Base-by-base conservation (phyloP, 2,329 filamentous ascomycete genomes). In the Xylariomycetidae sp. region DNA sequence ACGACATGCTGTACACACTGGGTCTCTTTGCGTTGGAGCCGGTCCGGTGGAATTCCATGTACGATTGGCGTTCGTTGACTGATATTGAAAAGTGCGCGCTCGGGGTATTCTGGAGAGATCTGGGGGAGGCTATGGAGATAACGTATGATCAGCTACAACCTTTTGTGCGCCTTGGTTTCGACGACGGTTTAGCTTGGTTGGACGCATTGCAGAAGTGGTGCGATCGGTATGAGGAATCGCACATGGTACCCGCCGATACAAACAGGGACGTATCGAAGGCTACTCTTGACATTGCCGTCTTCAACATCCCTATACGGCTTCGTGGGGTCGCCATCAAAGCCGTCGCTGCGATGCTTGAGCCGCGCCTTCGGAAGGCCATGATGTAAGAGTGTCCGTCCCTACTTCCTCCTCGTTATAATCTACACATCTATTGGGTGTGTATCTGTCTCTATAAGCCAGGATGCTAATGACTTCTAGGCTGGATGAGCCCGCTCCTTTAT, bases 1-100 rank as follows among this genome's bases (percentile, higher is more conserved):
- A 70, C 11, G 80, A 84, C 42, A 69, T 83, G 63, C 63, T 85
- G 1, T 83, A 81, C 54, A 84, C 80, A 0, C 64, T 85, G 0
- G 64, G 69, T 10, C 54, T 80, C 0, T 80, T 81, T 44, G 67
- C 72, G 2, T 54, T 73, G 3, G 71, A 82, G 41, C 73, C 76
- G 0, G 51, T 67, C 6, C 57, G 66, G 6, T 81, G 75, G 64
- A 66, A 76, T n/a, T 44, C 63, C 5, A 50, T 48, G 5, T 73
- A 70, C 41, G 78, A 82, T 48, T 82, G 78, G 77, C 64, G 78
- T 4, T 16, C 54, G 8, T 49, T 79, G 7, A 75, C 62, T 2
- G 63, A 70, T 1, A 47, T 80, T 30, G 78, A 82, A 51, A 59
- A 59, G 10, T 75, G 70, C 33, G 76, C 73, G 0, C 50, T 74